These are phyloP conservation scores for Rhizopus arrhizus DNA, from an alignment of 371 early-diverging fungal genomes.

Conservation along the genomic window DNA sequence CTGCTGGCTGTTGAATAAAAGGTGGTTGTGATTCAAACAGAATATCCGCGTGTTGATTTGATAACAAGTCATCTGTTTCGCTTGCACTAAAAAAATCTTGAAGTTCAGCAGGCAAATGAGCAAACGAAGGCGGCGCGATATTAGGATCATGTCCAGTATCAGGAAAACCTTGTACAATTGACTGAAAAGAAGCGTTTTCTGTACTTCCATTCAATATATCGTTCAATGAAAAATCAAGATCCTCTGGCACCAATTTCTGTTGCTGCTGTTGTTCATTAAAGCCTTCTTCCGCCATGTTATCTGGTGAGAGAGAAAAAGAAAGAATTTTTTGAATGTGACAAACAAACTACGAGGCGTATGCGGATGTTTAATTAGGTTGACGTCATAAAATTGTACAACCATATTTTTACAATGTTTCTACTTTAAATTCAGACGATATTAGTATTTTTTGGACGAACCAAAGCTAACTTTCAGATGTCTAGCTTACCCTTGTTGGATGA, in stretches of 20 bases:
- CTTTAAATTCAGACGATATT: no score
- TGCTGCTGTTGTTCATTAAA: slow-evolving; percentile 6
- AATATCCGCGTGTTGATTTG: slow-evolving; percentile 23
- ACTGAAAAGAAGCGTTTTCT: slow-evolving; percentile 43
- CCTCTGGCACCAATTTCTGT: slow-evolving; percentile 16
- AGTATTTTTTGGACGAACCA: no score
- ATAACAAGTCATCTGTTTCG: slow-evolving; percentile 39
- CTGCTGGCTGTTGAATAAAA: slow-evolving; percentile 26
- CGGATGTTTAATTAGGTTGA: not conserved
- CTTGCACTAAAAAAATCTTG: slow-evolving; percentile 40
- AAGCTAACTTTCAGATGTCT: not conserved
- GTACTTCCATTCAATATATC: slow-evolving; percentile 36
- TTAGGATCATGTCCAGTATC: slow-evolving; percentile 24
- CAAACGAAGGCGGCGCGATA: slow-evolving; percentile 24
- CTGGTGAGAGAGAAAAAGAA: not conserved
- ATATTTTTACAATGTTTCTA: not conserved
- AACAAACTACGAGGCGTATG: not conserved
- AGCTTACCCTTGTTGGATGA: not conserved
- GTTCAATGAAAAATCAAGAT: slow-evolving; percentile 37
- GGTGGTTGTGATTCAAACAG: slow-evolving; percentile 17
- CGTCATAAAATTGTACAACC: not conserved
- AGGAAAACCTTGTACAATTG: slow-evolving; percentile 36
- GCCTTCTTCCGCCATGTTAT: slow-evolving; percentile 1
- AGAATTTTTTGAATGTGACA: not conserved
- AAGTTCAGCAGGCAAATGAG: slow-evolving; percentile 43